Evolutionary conservation across 1,284 basidiomycete species (phyloP).

Genomic region (Porodaedalea pini): DNA sequence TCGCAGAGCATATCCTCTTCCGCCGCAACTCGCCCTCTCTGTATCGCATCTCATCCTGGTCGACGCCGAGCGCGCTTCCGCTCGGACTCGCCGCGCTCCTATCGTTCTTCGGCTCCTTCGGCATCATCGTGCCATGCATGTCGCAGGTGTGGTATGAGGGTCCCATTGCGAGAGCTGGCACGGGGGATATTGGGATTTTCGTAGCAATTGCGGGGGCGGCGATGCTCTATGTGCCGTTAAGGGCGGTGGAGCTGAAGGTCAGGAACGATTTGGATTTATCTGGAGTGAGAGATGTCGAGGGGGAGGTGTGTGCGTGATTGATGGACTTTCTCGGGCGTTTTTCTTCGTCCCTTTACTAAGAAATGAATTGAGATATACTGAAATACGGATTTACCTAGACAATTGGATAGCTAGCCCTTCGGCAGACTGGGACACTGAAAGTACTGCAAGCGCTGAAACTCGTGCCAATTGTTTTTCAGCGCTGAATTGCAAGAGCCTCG

Average conservation of each 20-base stretch:
- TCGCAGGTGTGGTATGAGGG: constrained; percentile 56
- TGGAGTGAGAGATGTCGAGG: too few relatives aligned
- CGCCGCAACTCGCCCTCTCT: constrained; percentile 35
- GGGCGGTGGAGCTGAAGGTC: constrained; percentile 36
- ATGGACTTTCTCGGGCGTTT: too few relatives aligned
- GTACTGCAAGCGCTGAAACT: too few relatives aligned
- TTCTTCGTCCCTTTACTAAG: too few relatives aligned
- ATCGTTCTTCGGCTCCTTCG: constrained; percentile 45
- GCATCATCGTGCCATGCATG: constrained; percentile 55
- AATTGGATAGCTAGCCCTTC: too few relatives aligned
- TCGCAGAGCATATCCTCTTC: constrained; percentile 58
- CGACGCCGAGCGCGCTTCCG: constrained; percentile 39
- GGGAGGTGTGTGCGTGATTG: too few relatives aligned
- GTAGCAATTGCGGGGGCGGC: constrained; percentile 43
- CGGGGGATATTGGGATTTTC: constrained; percentile 56
- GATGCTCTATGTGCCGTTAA: constrained; percentile 37
- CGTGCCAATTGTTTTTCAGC: too few relatives aligned
- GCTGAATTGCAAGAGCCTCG: too few relatives aligned
- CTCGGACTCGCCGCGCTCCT: constrained; percentile 44
- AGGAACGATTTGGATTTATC: background rate
- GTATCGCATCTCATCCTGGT: constrained; percentile 38
- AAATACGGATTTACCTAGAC: too few relatives aligned
- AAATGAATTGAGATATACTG: too few relatives aligned
- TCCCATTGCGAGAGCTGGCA: constrained; percentile 42
- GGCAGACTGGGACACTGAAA: too few relatives aligned